Percentiles rank a stretch among this genome's conserved stretches.
phyloP scores from a whole-genome alignment of 805 yeast species.

The Sugiyamaella chiloensis region DNA sequence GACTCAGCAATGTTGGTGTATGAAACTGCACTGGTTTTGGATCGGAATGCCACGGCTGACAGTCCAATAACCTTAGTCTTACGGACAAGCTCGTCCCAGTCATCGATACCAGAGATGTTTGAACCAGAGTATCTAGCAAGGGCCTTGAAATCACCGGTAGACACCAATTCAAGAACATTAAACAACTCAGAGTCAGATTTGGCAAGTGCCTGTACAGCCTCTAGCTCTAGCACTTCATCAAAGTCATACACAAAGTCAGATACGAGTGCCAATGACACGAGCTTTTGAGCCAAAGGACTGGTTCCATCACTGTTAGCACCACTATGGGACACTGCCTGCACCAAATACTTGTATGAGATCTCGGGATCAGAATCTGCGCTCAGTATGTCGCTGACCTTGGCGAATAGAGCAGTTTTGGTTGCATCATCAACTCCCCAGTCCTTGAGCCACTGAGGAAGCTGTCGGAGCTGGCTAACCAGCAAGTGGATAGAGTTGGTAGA shows the following conservation, averaged over 20 bases:
- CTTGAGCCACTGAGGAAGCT: slow-evolving; percentile 37
- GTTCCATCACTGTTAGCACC: slow-evolving; percentile 8
- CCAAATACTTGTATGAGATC: slow-evolving; percentile 24
- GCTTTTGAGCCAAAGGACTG: slow-evolving; percentile 20
- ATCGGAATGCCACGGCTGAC: slow-evolving; percentile 26
- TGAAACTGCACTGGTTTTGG: slow-evolving; percentile 23
- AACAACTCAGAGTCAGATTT: slow-evolving; percentile 24
- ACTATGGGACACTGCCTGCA: slow-evolving; percentile 19
- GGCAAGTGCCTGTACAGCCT: slow-evolving; percentile 30
- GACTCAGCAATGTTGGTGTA: slow-evolving; percentile 35
- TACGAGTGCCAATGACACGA: slow-evolving; percentile 27
- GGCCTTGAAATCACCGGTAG: slow-evolving; percentile 31
- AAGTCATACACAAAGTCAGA: slow-evolving; percentile 29
- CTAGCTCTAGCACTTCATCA: slow-evolving; percentile 30
- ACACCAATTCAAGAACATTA: slow-evolving; percentile 29
- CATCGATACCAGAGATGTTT: slow-evolving; percentile 11
- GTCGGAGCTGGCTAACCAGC: slow-evolving; percentile 37
- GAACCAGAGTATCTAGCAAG: slow-evolving; percentile 16
- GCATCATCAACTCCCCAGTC: slow-evolving; percentile 34
- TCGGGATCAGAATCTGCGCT: slow-evolving; percentile 18
- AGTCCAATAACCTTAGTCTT: slow-evolving; percentile 33
- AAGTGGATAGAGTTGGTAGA: slow-evolving; percentile 32
- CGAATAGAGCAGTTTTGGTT: slow-evolving; percentile 27
- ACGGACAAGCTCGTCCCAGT: slow-evolving; percentile 17
- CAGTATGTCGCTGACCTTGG: slow-evolving; percentile 28